These are phyloP conservation scores for maize (Zea mays) DNA, from an alignment of 176 grass and related monocot genomes.

Conservation along the genomic window DNA sequence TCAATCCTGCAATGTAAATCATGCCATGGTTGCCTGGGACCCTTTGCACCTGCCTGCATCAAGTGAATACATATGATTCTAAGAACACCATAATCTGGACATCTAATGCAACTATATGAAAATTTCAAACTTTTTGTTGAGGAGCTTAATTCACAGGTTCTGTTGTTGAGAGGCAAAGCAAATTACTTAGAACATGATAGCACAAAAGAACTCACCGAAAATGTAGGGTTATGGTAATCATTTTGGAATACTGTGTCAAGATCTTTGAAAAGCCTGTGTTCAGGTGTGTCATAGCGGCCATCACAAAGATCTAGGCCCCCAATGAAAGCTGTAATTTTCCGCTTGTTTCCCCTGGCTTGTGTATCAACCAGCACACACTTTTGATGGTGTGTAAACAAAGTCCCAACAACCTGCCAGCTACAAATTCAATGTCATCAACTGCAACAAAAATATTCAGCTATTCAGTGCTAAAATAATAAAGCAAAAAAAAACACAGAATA, in stretches of 20 bases:
- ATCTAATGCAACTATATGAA: background rate
- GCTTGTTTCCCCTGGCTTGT: constrained; percentile 75
- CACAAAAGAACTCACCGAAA: constrained; percentile 65
- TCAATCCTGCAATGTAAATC: constrained; percentile 95
- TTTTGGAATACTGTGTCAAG: constrained; percentile 80
- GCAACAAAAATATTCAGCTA: background rate
- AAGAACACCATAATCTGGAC: background rate
- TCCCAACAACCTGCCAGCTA: constrained; percentile 81
- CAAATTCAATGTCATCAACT: constrained; percentile 31
- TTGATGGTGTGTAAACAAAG: constrained; percentile 93
- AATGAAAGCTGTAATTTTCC: constrained; percentile 90
- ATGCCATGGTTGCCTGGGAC: constrained; percentile 98
- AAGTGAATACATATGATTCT: constrained; percentile 28
- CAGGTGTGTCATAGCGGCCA: constrained; percentile 95
- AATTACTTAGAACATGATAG: constrained; percentile 24
- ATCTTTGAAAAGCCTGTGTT: constrained; percentile 83
- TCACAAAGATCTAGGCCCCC: constrained; percentile 97
- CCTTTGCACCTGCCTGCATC: constrained; percentile 61
- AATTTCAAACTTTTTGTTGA: background rate
- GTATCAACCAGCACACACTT: constrained; percentile 95
- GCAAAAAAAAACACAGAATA: constrained; percentile 21
- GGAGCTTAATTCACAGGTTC: constrained; percentile 2
- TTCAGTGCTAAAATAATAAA: constrained; percentile 13
- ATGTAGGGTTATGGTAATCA: constrained; percentile 88
- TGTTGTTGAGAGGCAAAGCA: constrained; percentile 12